These are phyloP conservation scores for Hypoxylon sp. DNA, from an alignment of 2,329 filamentous ascomycete species.

Conservation along the genomic window DNA sequence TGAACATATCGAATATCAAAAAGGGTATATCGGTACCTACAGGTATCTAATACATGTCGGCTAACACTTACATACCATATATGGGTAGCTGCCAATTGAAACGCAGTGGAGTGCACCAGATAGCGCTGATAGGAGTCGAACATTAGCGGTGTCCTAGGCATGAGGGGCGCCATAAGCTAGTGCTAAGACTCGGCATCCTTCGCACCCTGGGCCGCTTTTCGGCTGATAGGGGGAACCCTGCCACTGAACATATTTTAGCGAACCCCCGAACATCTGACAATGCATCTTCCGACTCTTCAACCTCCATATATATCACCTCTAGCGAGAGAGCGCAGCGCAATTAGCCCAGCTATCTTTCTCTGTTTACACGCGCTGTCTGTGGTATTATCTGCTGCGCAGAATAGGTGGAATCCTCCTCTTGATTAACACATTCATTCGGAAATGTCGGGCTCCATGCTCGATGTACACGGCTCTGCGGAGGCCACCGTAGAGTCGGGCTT, in stretches of 20 bases:
- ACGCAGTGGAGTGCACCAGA: too few relatives aligned
- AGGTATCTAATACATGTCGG: too few relatives aligned
- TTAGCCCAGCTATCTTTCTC: not conserved
- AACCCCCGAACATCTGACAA: not conserved
- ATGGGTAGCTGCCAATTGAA: too few relatives aligned
- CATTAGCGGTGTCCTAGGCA: too few relatives aligned
- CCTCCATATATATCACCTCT: not conserved
- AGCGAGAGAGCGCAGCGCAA: not conserved
- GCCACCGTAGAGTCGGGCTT: conserved; percentile 1
- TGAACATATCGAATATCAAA: too few relatives aligned
- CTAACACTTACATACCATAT: too few relatives aligned
- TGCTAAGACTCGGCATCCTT: not conserved
- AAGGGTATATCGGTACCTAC: too few relatives aligned
- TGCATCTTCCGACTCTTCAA: too few relatives aligned
- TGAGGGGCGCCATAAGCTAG: too few relatives aligned
- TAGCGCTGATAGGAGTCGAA: too few relatives aligned
- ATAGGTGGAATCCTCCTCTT: not conserved
- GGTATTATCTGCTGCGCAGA: not conserved
- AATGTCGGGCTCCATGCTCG: conserved; percentile 18
- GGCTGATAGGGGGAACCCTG: not conserved
- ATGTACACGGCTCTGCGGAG: conserved; percentile 13
- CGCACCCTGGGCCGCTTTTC: not conserved
- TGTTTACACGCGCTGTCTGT: not conserved
- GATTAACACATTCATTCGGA: conserved; percentile 4
- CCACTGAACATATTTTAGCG: too few relatives aligned